Conservation (phyloP, 169 alveolate genomes). For the Plasmodium blacklocki region DNA sequence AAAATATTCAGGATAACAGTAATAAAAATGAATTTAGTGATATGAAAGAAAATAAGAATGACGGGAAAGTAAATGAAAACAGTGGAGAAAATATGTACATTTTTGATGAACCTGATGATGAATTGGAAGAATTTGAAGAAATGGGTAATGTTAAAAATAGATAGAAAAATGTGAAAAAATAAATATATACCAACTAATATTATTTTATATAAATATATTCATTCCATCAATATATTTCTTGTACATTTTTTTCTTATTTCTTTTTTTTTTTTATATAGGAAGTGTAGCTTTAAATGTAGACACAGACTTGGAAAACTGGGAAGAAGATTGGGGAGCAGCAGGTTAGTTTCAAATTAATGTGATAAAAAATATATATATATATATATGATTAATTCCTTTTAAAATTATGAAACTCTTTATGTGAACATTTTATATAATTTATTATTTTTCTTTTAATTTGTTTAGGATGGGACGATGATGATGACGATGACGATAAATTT, state of each 20-base stretch:
- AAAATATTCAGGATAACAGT: conserved; percentile 19
- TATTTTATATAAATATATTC: background rate
- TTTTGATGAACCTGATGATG: conserved; percentile 76
- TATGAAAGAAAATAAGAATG: conserved; percentile 35
- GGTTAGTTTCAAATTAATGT: conserved; percentile 15
- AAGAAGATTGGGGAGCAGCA: conserved; percentile 78
- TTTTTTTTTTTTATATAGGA: conserved; percentile 6
- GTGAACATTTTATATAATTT: conserved; percentile 4
- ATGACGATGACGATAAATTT: conserved; percentile 70
- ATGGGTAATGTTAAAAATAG: conserved; percentile 51
- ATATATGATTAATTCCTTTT: too few species aligned
- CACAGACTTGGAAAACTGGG: conserved; percentile 75
- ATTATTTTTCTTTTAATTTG: background rate
- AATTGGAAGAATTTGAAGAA: conserved; percentile 74
- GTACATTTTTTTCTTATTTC: background rate
- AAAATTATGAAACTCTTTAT: too few species aligned
- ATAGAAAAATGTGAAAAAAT: background rate
- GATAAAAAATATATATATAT: background rate
- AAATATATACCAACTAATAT: background rate
- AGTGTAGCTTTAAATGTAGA: conserved; percentile 62
- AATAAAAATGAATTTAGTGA: conserved; percentile 41
- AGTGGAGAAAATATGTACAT: conserved; percentile 55
- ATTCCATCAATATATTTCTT: background rate
- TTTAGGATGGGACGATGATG: conserved; percentile 76
- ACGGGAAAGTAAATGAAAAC: conserved; percentile 27